Evolutionary conservation across 257 asterid species (phyloP), one percentile per base, ranked within the genome.

Genomic region (Rubia yunnanensis): DNA sequence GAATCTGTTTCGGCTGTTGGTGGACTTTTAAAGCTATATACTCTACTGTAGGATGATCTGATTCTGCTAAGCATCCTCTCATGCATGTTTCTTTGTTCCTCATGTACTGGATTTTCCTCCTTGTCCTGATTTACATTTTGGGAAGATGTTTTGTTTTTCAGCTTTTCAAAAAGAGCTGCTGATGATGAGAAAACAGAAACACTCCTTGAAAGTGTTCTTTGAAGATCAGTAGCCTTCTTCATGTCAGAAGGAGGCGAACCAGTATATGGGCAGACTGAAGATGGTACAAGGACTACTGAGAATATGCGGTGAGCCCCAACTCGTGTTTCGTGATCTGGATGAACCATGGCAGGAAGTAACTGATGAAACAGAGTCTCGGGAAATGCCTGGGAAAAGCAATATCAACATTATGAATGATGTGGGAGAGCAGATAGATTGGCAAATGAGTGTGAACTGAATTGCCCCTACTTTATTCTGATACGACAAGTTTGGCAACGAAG

Each of bases 351-450:
- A 65, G 91, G 95, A 69, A 92, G 85, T 63, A 92, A 74, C 81
- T 92, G 99, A 78, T 92, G 99, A 82, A 92, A 92, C 60, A 92
- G 79, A 61, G 96, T 84, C 80, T 92, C 99, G 0, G 99, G 99
- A 78, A 92, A 92, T 74, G 92, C 96, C 99, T 89, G 65, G 73
- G 48, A 15, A 59, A 44, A 20, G 20, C n/a, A 54, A 31, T 26
- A 70, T 53, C 26, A 55, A 64, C 2, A n/a, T 14, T 5, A 18
- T n/a, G 49, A 30, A 26, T 57, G 18, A 26, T 27, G 57, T 10
- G 9, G 57, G 35, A 41, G 10, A 20, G 26, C 20, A 48, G 20
- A 24, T 18, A 36, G 30, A 13, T 4, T 44, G 20, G 0, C 35
- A 41, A 4, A 52, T 41, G 48, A 68, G 38, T 5, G 53, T 53